These are phyloP conservation scores for Heliamphora pulchella DNA, from an alignment of 179 eudicot genomes.

Conservation along the genomic window DNA sequence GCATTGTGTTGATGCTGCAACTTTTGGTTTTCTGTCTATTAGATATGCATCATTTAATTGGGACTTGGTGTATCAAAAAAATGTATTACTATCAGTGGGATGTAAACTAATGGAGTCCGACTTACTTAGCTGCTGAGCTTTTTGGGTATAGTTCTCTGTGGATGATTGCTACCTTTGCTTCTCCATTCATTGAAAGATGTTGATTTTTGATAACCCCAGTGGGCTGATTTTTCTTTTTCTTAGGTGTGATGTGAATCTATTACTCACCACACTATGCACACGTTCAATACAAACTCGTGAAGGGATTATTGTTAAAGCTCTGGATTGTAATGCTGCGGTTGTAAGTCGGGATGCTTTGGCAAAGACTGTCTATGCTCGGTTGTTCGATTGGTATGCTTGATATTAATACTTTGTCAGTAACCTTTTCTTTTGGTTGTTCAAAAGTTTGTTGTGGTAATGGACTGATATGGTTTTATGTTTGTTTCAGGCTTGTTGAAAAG, in stretches of 20 bases:
- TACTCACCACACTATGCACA: slow-evolving; percentile 71
- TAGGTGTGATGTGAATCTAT: slow-evolving; percentile 80
- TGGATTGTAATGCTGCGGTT: slow-evolving; percentile 82
- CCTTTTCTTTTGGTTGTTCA: not conserved
- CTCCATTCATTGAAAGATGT: slow-evolving; percentile 1
- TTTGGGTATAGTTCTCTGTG: not conserved
- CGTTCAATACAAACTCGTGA: slow-evolving; percentile 97
- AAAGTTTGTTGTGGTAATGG: slow-evolving; percentile 5
- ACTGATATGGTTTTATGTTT: slow-evolving; percentile 4
- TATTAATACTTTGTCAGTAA: not conserved
- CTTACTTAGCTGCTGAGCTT: too few species aligned
- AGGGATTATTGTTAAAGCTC: slow-evolving; percentile 77
- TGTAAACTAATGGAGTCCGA: not conserved
- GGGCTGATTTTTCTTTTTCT: slow-evolving; percentile 14
- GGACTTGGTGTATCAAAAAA: not conserved
- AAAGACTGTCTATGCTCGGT: slow-evolving; percentile 80
- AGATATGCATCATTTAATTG: not conserved
- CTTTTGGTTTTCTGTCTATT: not conserved
- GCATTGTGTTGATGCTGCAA: too few species aligned
- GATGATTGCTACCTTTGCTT: not conserved
- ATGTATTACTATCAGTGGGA: not conserved
- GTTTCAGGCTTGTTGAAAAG: slow-evolving; percentile 88
- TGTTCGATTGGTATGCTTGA: slow-evolving; percentile 77
- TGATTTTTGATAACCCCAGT: not conserved
- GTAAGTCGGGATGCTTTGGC: slow-evolving; percentile 95